Conservation (phyloP, 2,329 filamentous ascomycete genomes). For the Apiospora hydei region DNA sequence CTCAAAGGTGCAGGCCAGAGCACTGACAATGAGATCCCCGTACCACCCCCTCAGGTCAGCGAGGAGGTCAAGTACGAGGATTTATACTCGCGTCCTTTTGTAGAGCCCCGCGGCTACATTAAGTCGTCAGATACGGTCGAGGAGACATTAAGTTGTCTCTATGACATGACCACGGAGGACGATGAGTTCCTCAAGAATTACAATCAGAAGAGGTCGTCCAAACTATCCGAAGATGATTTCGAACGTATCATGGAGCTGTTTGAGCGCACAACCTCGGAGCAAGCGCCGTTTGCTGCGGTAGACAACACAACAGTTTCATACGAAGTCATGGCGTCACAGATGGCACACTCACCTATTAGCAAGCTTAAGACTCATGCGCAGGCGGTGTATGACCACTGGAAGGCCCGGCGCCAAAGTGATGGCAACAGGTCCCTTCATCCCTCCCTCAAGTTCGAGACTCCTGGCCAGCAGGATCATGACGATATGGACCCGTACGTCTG, state of each 20-base stretch:
- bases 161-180: constrained; percentile 95
- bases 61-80: constrained; percentile 82
- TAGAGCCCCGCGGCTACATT: constrained; percentile 91
- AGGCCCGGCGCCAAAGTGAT: constrained; percentile 68
- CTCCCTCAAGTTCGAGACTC: constrained; percentile 86
- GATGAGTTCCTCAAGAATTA: constrained; percentile 82
- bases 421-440: constrained; percentile 79
- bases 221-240: constrained; percentile 87
- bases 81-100: constrained; percentile 81
- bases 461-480: constrained; percentile 81
- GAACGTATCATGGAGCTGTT: constrained; percentile 95
- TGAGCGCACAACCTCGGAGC: constrained; percentile 82
- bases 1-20: constrained; percentile 61
- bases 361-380: constrained; percentile 67
- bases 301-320: constrained; percentile 86
- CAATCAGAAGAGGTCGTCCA: constrained; percentile 76
- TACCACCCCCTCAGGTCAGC: constrained; percentile 69
- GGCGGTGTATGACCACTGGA: constrained; percentile 91
- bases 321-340: constrained; percentile 76
- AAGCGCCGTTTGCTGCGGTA: constrained; percentile 88
- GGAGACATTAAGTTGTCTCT: constrained; percentile 87
- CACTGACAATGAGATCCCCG: constrained; percentile 67
- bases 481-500: constrained; percentile 98
- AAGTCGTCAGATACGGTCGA: constrained; percentile 98
- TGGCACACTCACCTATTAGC: constrained; percentile 58